Evolutionary conservation across 208 protist genomes (phyloP), one percentile per base, ranked within the genome.

Genomic region (Acanthamoeba triangularis): DNA sequence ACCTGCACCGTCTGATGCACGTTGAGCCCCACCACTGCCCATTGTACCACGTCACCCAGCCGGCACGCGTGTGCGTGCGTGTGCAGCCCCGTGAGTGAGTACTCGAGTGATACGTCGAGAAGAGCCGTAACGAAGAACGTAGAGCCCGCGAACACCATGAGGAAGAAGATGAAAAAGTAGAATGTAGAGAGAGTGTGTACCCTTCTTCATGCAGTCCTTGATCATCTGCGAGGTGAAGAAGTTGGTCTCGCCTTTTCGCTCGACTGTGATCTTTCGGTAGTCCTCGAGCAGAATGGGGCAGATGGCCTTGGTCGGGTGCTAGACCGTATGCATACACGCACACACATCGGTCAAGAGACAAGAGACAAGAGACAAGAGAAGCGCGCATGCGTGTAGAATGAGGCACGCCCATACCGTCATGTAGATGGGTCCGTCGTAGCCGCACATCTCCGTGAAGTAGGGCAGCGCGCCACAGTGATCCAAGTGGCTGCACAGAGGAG

Each of bases 381-480:
- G 67, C 37, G 84, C 59, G 56, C 37, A 14, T 47, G 20, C 18
- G 67, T 96, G 30, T 94, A 78, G 67, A 96, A 30, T 2, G 59
- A 28, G 94, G n/a, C n/a, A 69, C 5, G 95, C 87, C 59, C 52
- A 87, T 56, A 96, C 84, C 41, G 98, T 98, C 98, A 99, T 99
- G 93, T 97, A 98, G 63, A 99, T 97, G 18, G 98, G 98, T 30
- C 98, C 98, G 85, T 98, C 95, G 96, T 98, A 98, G 61, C 97
- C 97, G 49, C 92, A 91, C 74, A 97, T 96, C 95, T 99, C 98
- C 67, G 98, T 99, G 84, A 99, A 98, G 95, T 97, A 98, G 8
- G 98, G 98, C 37, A 99, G 94, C 41, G 98, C 98, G 23, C 98
- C 98, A 95, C 97, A 99, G 96, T 99, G 98, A 94, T 99, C 98